These are phyloP conservation scores for Orbilia blumenaviensis DNA, from an alignment of 2,329 filamentous ascomycete genomes.

Conservation along the genomic window DNA sequence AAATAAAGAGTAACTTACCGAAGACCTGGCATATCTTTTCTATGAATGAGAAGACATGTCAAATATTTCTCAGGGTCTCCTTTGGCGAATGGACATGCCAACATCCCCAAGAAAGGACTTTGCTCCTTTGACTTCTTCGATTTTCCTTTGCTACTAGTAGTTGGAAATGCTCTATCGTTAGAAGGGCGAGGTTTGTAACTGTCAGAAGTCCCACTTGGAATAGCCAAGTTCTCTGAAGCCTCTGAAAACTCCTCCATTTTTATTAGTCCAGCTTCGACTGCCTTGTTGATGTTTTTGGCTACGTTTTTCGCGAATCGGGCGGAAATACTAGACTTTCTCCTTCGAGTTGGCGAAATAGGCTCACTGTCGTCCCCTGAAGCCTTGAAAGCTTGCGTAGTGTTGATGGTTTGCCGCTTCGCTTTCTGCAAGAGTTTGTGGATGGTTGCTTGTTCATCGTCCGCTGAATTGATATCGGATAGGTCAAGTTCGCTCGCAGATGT, in stretches of 20 bases:
- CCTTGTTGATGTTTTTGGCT: conserved; percentile 39
- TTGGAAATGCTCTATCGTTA: neutral
- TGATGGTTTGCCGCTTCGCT: conserved; percentile 23
- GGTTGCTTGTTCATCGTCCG: conserved; percentile 35
- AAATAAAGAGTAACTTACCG: conserved; percentile 16
- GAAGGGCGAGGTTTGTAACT: neutral
- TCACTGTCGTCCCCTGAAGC: neutral
- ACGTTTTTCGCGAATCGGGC: conserved; percentile 37
- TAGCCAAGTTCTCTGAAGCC: neutral
- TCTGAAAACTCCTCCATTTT: conserved; percentile 50
- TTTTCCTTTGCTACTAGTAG: conserved; percentile 8
- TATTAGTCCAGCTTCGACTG: conserved; percentile 36
- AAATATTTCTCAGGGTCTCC: conserved; percentile 46
- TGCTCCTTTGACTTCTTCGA: conserved; percentile 24
- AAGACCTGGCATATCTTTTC: conserved; percentile 48
- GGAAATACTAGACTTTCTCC: conserved; percentile 33
- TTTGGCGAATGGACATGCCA: conserved; percentile 49
- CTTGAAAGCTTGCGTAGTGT: neutral
- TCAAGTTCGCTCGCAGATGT: conserved; percentile 44
- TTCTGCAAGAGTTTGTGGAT: conserved; percentile 41
- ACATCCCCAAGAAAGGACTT: conserved; percentile 45
- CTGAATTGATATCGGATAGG: conserved; percentile 34
- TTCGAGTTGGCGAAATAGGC: conserved; percentile 32
- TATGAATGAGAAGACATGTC: conserved; percentile 44
- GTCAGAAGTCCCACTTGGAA: neutral